Conservation (phyloP, 441 rosid genomes). For the Theobroma grandiflorum region DNA sequence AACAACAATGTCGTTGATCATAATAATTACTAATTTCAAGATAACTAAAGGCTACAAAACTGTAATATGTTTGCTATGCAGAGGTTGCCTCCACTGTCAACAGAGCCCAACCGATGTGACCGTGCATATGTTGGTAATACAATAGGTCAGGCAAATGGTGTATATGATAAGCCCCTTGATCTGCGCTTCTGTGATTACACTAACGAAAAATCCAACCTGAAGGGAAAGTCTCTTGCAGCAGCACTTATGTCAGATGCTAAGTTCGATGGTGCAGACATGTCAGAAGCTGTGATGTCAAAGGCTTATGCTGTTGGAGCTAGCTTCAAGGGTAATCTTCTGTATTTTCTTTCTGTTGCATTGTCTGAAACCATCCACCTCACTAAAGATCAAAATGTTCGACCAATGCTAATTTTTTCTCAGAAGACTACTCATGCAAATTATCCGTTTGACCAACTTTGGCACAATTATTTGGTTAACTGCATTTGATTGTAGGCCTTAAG, state of each 20-base stretch:
- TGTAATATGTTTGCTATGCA: constrained; percentile 41
- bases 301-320: constrained; percentile 97
- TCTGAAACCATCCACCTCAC: neutral
- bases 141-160: constrained; percentile 94
- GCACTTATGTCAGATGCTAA: constrained; percentile 94
- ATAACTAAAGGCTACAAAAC: constrained; percentile 16
- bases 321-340: constrained; percentile 68
- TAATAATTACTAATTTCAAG: neutral
- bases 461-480: neutral
- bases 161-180: constrained; percentile 94
- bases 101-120: constrained; percentile 86
- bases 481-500: neutral
- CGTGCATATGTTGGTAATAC: constrained; percentile 91
- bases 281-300: constrained; percentile 97
- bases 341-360: neutral
- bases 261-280: constrained; percentile 96
- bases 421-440: neutral
- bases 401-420: neutral
- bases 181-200: constrained; percentile 86
- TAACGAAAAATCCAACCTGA: constrained; percentile 82
- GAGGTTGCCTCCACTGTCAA: constrained; percentile 93
- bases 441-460: neutral
- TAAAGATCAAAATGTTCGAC: neutral
- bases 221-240: constrained; percentile 92
- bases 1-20: neutral